Evolutionary conservation across 108 stramenopile species (phyloP).

Genomic region (Nitzschia sp.): DNA sequence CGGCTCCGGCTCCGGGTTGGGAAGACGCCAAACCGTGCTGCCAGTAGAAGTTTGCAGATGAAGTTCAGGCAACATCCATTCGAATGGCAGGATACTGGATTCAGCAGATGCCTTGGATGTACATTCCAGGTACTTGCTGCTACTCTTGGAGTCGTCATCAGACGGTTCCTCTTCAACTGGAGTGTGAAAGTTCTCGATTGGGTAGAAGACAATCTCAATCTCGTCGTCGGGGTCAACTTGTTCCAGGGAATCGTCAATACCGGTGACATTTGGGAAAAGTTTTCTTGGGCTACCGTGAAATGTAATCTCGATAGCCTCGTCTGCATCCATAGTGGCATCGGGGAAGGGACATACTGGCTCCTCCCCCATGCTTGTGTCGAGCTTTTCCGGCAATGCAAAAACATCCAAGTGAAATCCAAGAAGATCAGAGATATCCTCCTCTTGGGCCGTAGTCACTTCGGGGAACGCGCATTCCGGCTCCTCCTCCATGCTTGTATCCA

Average conservation of each 20-base stretch:
- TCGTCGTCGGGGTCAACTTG: not conserved
- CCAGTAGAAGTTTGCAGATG: too few species aligned
- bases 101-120: not conserved
- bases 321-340: not conserved
- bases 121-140: constrained; percentile 7
- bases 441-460: not conserved
- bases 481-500: not conserved
- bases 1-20: not conserved
- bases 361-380: too few species aligned
- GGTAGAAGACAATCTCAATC: constrained; percentile 20
- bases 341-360: not conserved
- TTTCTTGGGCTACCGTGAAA: not conserved
- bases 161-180: constrained; percentile 15
- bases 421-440: constrained; percentile 10
- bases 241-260: not conserved
- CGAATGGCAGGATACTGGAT: not conserved
- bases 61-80: constrained; percentile 10
- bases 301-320: not conserved
- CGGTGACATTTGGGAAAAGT: too few species aligned
- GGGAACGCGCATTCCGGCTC: not conserved
- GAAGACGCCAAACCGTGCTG: too few species aligned
- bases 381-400: not conserved
- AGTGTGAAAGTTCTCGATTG: not conserved
- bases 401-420: constrained; percentile 26
- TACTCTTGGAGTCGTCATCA: not conserved